Percentiles rank a stretch among this genome's conserved stretches.
phyloP scores from a whole-genome alignment of 805 yeast species.

The Candida schatavii region DNA sequence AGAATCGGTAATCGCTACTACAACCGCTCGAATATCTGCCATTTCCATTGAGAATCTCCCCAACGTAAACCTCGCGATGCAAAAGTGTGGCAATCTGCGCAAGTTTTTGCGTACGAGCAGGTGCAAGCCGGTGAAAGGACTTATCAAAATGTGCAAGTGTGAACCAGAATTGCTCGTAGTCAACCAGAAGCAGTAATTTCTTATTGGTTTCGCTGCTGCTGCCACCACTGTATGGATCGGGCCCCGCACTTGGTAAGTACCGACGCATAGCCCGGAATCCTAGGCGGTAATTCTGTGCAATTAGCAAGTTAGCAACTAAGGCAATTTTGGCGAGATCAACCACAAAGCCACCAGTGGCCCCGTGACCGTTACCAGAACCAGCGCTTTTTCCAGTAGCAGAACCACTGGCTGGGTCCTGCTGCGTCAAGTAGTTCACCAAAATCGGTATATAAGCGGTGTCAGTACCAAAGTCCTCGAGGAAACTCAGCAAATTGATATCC shows the following conservation, averaged over 20 bases:
- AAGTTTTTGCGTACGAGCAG: conserved; percentile 8
- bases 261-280: conserved; percentile 9
- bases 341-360: neutral
- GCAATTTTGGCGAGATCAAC: conserved; percentile 6
- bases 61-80: conserved; percentile 8
- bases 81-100: conserved; percentile 5
- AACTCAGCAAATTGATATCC: conserved; percentile 8
- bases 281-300: conserved; percentile 14
- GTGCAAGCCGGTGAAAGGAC: conserved; percentile 10
- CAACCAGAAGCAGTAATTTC: neutral
- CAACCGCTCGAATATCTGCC: conserved; percentile 1
- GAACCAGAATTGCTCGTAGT: conserved; percentile 15
- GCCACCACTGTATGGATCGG: neutral
- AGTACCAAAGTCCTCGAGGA: conserved; percentile 9
- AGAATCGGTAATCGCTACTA: neutral
- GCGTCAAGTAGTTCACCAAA: conserved; percentile 5
- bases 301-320: conserved; percentile 12
- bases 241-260: too few species aligned
- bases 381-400: too few species aligned
- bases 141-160: conserved; percentile 16
- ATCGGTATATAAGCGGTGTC: conserved; percentile 16
- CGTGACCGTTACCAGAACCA: neutral
- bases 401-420: too few species aligned
- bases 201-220: neutral
- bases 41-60: neutral